Evolutionary conservation across 257 asterid species (phyloP), one percentile per base, ranked within the genome.

Genomic region (Gentiana straminea): DNA sequence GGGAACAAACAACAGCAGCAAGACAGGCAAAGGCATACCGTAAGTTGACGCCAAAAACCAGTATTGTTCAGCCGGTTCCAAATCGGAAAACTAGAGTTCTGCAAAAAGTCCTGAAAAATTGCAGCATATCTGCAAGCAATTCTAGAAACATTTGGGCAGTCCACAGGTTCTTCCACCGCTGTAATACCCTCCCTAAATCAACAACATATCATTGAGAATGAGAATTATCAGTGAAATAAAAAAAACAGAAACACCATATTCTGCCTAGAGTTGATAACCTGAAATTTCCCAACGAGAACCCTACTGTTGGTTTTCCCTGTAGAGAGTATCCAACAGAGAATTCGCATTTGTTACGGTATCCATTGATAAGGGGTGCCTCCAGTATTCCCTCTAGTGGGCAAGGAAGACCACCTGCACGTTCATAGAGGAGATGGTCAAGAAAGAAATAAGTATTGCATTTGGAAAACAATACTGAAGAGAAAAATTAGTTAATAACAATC

Each of bases 31-130:
- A 54, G 58, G 70, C 68, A 57, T 75, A 90, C 98, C 11, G 99
- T 92, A 54, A 92, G 86, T 64, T 92, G 99, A 56, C 97, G 97
- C 99, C 99, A 92, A 79, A 92, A 88, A 64, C 99, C 99, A 35
- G 76, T 54, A 81, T 87, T 92, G 72, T 88, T 92, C 78, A 88
- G 71, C 73, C 99, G 79, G 80, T 88, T 92, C 99, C 99, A 88
- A 38, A 85, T 39, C 46, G 95, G 95, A 67, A 92, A 76, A 58
- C 45, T 52, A 0, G 95, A 83, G 55, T 70, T 68, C 74, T 75
- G 92, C 53, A 85, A 71, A 77, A 79, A 85, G 54, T 83, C 94
- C 79, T 92, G 97, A 74, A 92, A 83, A 58, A 79, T 51, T 45
- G 80, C 63, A 58, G 95, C 95, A 78, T 85, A 92, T 77, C 75